These are phyloP conservation scores for Penicillium salamii DNA, from an alignment of 495 filamentous ascomycete genomes.

Conservation along the genomic window DNA sequence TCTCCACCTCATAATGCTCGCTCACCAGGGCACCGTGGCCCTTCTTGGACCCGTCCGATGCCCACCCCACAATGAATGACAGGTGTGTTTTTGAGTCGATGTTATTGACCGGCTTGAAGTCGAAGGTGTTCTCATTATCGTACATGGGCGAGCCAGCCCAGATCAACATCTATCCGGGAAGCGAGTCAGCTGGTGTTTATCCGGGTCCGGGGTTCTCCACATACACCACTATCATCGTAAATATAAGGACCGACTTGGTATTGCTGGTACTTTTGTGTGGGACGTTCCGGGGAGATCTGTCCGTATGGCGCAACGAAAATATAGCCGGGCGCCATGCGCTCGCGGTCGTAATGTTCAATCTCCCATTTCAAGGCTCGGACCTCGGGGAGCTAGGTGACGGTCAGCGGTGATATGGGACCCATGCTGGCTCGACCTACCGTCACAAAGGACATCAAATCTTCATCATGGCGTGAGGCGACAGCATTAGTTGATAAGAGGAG, in stretches of 20 bases:
- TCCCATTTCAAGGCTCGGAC: slow-evolving; percentile 33
- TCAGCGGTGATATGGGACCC: background rate
- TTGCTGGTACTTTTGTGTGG: slow-evolving; percentile 32
- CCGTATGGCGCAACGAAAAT: slow-evolving; percentile 46
- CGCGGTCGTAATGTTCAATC: slow-evolving; percentile 22
- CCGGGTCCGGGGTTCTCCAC: background rate
- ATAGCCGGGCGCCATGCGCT: slow-evolving; percentile 32
- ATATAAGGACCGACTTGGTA: slow-evolving; percentile 46
- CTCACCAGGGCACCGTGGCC: slow-evolving; percentile 35
- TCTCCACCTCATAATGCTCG: slow-evolving; percentile 33
- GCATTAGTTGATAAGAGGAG: slow-evolving; percentile 25
- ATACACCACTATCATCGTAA: slow-evolving; percentile 40
- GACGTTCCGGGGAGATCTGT: slow-evolving; percentile 21
- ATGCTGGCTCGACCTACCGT: slow-evolving; percentile 21
- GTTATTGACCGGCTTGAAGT: slow-evolving; percentile 39
- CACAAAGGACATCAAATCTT: slow-evolving; percentile 40
- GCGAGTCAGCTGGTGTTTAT: slow-evolving; percentile 1
- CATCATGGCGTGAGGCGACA: slow-evolving; percentile 31
- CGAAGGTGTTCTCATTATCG: slow-evolving; percentile 36
- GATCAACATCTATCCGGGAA: slow-evolving; percentile 28
- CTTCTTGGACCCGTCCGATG: slow-evolving; percentile 31
- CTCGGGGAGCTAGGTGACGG: slow-evolving; percentile 24
- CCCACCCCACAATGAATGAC: slow-evolving; percentile 46
- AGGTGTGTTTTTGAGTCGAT: slow-evolving; percentile 38
- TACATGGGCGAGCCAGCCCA: slow-evolving; percentile 40